Evolutionary conservation across 1,284 basidiomycete genomes (phyloP), one percentile per base, ranked within the genome.

Genomic region (Kwoniella shivajii): DNA sequence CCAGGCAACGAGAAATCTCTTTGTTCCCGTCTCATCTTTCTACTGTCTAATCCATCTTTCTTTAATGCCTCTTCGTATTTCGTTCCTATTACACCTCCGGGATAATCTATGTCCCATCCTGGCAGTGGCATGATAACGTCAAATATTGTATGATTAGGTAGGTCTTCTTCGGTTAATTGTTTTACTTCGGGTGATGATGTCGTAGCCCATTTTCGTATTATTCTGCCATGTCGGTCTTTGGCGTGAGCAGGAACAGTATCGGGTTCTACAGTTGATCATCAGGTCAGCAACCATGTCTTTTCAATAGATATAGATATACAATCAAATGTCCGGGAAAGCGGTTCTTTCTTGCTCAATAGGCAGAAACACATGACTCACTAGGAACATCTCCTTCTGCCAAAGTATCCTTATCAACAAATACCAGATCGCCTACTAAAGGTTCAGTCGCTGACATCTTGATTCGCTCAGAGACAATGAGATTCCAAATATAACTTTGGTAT

Each of bases 401-500:
- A 41, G 73, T 75, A 37, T 80, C 81, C 37, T 69, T 72, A 31
- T 82, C 79, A 6, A 78, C 79, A 22, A 74, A 88, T 6, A 96
- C 89, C 13, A 97, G 81, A 73, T 99, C 96, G 0, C 96, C 96
- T 9, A 85, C 84, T 27, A 94, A 83, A 0, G 91, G 86, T 58
- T 84, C 83, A 13, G 87, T 85, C 16, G 84, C 81, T 1, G 94
- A 93, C 71, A 88, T 86, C 62, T 85, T 85, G 66, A 98, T 87
- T 14, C 96, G 86, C 75, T 95, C 92, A 13, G 93, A 96, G 22
- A 93, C 90, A 54, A 97, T 86, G 42, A 90, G 85, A 77, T 99
- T 99, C 96, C 95, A 99, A 29, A 99, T 87, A 69, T 98, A 99
- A 16, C 92, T 95, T 76, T 99, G 96, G 76, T 98, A 99, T 34